These are phyloP conservation scores for Cutaneotrichosporon cutaneum DNA, from an alignment of 1,284 basidiomycete species.

Conservation along the genomic window DNA sequence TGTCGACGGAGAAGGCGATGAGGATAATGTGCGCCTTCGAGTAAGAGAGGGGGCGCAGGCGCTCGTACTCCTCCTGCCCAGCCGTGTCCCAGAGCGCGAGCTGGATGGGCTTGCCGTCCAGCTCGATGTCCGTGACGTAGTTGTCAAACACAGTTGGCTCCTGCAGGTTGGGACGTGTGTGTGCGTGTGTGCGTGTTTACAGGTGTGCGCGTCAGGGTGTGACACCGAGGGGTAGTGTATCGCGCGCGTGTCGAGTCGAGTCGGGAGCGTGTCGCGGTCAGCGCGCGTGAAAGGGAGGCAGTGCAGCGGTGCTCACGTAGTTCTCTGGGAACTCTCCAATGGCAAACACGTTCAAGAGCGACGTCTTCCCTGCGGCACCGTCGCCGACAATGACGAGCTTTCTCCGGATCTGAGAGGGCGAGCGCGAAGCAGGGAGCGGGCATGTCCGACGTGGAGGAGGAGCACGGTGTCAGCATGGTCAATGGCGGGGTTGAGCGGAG, in stretches of 20 bases:
- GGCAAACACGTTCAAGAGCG: conserved; percentile 65
- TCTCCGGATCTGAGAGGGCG: conserved; percentile 37
- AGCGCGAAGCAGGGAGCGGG: not conserved
- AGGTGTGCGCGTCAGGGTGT: not conserved
- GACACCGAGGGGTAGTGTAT: not conserved
- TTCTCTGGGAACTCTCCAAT: conserved; percentile 96
- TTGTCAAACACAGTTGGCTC: conserved; percentile 88
- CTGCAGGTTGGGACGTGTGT: conserved; percentile 21
- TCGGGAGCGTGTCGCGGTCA: not conserved
- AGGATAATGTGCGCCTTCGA: conserved; percentile 98
- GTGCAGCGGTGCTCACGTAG: conserved; percentile 62
- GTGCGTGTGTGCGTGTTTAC: not conserved
- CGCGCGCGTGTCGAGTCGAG: not conserved
- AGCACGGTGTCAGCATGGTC: not conserved
- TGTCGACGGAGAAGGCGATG: conserved; percentile 94
- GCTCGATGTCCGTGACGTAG: conserved; percentile 94
- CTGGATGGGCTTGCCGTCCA: conserved; percentile 88
- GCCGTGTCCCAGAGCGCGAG: conserved; percentile 65
- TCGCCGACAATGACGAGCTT: conserved; percentile 79
- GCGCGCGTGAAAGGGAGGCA: not conserved
- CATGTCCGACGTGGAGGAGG: not conserved
- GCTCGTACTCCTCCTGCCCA: conserved; percentile 97
- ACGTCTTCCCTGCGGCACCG: conserved; percentile 63
- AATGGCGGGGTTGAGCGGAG: not conserved
- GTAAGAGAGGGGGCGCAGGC: conserved; percentile 91